Percentiles rank a stretch among this genome's conserved stretches.
Conservation (phyloP, 106 monocot species). For the Triglochin maritima region DNA sequence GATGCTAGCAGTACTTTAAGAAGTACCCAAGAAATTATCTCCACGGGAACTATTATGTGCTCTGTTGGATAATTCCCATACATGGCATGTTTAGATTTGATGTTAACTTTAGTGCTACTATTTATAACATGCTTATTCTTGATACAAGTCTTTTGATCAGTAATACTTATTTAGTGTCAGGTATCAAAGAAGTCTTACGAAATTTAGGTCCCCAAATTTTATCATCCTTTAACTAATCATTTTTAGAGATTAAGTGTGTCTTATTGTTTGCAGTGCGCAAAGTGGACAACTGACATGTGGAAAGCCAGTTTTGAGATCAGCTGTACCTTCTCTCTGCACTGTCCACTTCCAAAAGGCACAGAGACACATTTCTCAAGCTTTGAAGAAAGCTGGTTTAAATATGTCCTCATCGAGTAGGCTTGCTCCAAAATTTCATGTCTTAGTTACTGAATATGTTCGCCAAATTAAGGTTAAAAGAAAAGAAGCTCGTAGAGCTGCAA, state of each 20-base stretch:
- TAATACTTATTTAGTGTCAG: too few relatives aligned
- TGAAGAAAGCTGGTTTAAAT: conserved; percentile 22
- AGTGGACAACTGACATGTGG: conserved; percentile 16
- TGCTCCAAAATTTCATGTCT: conserved; percentile 20
- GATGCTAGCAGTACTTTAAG: too few relatives aligned
- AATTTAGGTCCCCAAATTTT: background rate
- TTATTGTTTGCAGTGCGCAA: conserved; percentile 17
- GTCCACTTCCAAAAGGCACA: conserved; percentile 23
- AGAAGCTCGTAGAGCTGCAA: conserved; percentile 2
- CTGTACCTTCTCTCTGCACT: conserved; percentile 17
- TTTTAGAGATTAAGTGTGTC: too few relatives aligned
- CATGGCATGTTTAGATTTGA: too few relatives aligned
- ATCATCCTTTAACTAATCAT: background rate
- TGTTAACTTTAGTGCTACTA: too few relatives aligned
- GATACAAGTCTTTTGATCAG: too few relatives aligned
- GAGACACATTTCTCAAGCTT: conserved; percentile 19
- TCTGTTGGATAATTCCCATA: too few relatives aligned
- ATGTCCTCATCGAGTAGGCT: conserved; percentile 12
- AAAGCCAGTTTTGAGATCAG: conserved; percentile 24
- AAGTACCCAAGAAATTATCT: too few relatives aligned
- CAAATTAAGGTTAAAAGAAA: conserved; percentile 21
- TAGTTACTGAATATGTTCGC: conserved; percentile 16
- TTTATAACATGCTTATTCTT: too few relatives aligned
- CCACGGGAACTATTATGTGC: too few relatives aligned
- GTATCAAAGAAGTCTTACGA: background rate